These are phyloP conservation scores for Kwoniella newhampshirensis DNA, from an alignment of 768 basidiomycete species.

Conservation along the genomic window DNA sequence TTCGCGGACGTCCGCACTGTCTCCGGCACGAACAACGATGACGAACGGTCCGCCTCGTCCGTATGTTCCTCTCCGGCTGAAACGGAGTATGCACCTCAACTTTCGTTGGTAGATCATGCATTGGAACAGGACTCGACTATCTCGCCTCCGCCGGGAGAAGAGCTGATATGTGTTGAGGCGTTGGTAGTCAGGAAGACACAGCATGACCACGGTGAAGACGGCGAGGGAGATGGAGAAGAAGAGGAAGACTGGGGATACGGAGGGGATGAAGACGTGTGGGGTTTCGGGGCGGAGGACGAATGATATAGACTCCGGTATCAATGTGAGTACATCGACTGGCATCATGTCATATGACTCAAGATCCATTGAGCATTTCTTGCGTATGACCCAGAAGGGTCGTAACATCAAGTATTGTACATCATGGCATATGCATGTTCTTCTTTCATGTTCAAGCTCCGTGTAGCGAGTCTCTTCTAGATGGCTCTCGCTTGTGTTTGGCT, in stretches of 20 bases:
- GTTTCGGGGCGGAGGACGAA: slow-evolving; percentile 40
- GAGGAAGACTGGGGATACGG: slow-evolving; percentile 27
- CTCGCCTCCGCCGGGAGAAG: slow-evolving; percentile 6
- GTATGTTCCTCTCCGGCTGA: no score
- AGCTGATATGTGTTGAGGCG: slow-evolving; percentile 51
- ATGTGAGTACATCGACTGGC: no score
- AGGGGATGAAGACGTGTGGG: slow-evolving; percentile 43
- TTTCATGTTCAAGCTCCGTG: no score
- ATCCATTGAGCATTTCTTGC: no score
- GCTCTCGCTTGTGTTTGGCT: no score
- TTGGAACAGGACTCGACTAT: background rate
- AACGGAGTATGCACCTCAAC: slow-evolving; percentile 6
- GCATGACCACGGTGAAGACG: slow-evolving; percentile 15
- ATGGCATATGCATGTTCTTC: no score
- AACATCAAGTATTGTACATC: background rate
- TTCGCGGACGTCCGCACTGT: slow-evolving; percentile 45
- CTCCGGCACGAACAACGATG: slow-evolving; percentile 4
- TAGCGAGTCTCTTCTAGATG: no score
- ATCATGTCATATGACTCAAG: no score
- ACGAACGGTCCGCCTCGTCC: background rate
- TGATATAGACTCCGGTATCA: slow-evolving; percentile 19
- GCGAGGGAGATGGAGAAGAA: slow-evolving; percentile 9
- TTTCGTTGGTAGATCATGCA: background rate
- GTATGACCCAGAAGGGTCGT: slow-evolving; percentile 8
- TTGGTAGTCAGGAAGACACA: slow-evolving; percentile 47